A percentile compares a stretch with the other conserved stretches of the same genome.
Conservation (phyloP, 495 filamentous ascomycete species). For the Xylaria grammica region DNA sequence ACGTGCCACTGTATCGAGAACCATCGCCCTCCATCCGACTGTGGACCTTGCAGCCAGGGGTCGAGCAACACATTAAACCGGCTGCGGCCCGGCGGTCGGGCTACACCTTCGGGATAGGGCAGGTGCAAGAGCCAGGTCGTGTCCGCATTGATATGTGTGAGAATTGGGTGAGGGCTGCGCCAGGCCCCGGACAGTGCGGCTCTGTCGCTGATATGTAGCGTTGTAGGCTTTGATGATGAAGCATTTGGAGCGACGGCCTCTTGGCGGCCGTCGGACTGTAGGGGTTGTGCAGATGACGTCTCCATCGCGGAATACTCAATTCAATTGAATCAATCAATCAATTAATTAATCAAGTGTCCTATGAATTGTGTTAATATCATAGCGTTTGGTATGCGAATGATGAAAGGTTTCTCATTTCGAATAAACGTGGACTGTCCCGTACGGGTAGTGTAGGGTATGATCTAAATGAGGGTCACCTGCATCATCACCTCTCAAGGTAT, state of each 20-base stretch:
- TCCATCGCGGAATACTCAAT: constrained; percentile 1
- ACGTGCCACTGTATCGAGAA: constrained; percentile 63
- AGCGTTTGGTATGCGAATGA: neutral
- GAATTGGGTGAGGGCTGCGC: constrained; percentile 45
- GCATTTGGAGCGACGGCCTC: neutral
- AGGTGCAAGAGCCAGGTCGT: constrained; percentile 63
- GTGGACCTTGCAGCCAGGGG: constrained; percentile 58
- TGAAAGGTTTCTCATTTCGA: too few species aligned
- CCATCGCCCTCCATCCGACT: constrained; percentile 58
- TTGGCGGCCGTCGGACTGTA: neutral
- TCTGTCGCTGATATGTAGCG: constrained; percentile 16
- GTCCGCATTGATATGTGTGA: constrained; percentile 65
- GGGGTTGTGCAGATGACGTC: neutral
- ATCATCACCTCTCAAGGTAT: too few species aligned
- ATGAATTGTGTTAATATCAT: neutral
- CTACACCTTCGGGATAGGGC: constrained; percentile 47
- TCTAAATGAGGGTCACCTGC: too few species aligned
- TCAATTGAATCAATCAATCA: neutral
- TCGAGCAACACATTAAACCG: constrained; percentile 63
- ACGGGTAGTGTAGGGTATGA: too few species aligned
- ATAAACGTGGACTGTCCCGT: too few species aligned
- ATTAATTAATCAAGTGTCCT: neutral
- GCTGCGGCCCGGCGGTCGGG: constrained; percentile 24
- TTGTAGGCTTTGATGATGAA: neutral
- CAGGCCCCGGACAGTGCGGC: neutral